Percentiles rank a stretch among this genome's conserved stretches.
phyloP scores from a whole-genome alignment of 2,329 filamentous ascomycete genomes.

The Penicillium decumbens region DNA sequence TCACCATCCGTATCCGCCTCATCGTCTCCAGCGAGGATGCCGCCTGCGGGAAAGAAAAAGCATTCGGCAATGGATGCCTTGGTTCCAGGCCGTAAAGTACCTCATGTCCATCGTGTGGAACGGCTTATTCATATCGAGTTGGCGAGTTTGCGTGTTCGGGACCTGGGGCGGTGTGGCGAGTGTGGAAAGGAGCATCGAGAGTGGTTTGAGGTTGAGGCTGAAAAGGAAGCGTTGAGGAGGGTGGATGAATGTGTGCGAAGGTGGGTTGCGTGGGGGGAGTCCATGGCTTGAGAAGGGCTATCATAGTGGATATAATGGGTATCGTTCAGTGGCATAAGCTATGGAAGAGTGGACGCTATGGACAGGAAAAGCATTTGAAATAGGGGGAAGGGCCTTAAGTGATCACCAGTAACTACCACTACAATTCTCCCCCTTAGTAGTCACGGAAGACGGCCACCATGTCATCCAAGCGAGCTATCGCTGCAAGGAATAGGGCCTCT shows the following conservation, averaged over 20 bases:
- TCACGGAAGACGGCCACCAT: slow-evolving; percentile 79
- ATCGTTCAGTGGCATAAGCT: neutral
- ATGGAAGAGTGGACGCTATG: neutral
- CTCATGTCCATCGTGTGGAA: slow-evolving; percentile 83
- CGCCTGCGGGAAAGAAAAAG: neutral
- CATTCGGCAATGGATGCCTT: neutral
- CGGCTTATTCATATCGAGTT: slow-evolving; percentile 86
- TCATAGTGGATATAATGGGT: neutral
- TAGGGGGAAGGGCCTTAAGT: neutral
- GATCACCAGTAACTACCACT: neutral
- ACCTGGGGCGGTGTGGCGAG: slow-evolving; percentile 59
- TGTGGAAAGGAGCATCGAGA: slow-evolving; percentile 86
- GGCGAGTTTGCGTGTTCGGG: slow-evolving; percentile 54
- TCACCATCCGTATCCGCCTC: slow-evolving; percentile 20
- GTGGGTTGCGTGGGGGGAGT: slow-evolving; percentile 79
- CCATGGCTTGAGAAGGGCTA: neutral
- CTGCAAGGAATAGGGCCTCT: slow-evolving; percentile 68
- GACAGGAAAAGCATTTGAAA: neutral
- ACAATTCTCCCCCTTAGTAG: slow-evolving; percentile 47
- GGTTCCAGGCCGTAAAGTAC: slow-evolving; percentile 60
- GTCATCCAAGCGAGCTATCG: slow-evolving; percentile 77
- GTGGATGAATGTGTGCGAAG: slow-evolving; percentile 71
- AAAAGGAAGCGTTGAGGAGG: slow-evolving; percentile 61
- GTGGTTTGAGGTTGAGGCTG: slow-evolving; percentile 89
- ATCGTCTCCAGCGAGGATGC: slow-evolving; percentile 13